These are phyloP conservation scores for Raffaelea deltoideospora DNA, from an alignment of 2,329 filamentous ascomycete genomes.

Conservation along the genomic window DNA sequence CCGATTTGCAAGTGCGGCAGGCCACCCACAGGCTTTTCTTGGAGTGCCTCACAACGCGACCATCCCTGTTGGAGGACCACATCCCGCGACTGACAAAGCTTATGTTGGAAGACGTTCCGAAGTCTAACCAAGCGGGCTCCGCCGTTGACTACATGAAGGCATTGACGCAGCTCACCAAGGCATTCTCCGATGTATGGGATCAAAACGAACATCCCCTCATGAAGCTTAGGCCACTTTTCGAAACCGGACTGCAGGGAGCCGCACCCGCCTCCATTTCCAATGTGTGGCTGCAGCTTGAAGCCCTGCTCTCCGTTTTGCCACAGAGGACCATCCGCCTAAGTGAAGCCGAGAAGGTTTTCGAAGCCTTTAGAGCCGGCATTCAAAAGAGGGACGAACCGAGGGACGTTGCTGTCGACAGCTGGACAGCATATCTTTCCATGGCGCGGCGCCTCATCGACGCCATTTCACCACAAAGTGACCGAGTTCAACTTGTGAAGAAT, in stretches of 20 bases:
- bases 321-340: conserved; percentile 25
- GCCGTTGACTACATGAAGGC: conserved; percentile 54
- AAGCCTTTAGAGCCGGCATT: conserved; percentile 56
- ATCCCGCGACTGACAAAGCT: conserved; percentile 35
- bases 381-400: conserved; percentile 59
- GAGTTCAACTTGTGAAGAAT: conserved; percentile 27
- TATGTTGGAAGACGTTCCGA: conserved; percentile 60
- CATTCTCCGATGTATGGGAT: conserved; percentile 60
- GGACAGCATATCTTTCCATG: conserved; percentile 58
- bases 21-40: conserved; percentile 35
- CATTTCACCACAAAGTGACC: conserved; percentile 29
- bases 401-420: conserved; percentile 52
- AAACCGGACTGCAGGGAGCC: conserved; percentile 73
- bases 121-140: conserved; percentile 58
- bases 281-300: conserved; percentile 58
- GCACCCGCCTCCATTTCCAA: conserved; percentile 23
- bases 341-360: conserved; percentile 45
- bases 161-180: conserved; percentile 48
- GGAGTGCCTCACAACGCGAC: conserved; percentile 29
- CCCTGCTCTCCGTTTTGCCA: conserved; percentile 47
- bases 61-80: conserved; percentile 30
- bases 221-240: conserved; percentile 56
- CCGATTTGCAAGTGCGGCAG: conserved; percentile 38
- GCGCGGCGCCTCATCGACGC: conserved; percentile 35
- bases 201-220: conserved; percentile 34